A percentile compares a stretch with the other conserved stretches of the same genome.
Evolutionary conservation across 2,329 filamentous ascomycete genomes (phyloP).

Genomic region (Harringtonia lauricola): DNA sequence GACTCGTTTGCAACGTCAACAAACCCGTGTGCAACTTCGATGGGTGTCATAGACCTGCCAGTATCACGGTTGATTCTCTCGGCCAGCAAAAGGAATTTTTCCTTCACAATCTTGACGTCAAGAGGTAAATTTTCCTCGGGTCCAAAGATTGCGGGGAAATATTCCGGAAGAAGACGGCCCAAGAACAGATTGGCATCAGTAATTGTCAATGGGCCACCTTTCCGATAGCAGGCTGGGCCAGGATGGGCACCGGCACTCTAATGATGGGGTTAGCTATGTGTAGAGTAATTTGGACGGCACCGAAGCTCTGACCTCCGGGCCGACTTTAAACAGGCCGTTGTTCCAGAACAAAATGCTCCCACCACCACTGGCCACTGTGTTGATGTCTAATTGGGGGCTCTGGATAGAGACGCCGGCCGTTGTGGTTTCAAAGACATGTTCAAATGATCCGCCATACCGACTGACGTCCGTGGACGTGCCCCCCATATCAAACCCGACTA

Average conservation of each 20-base stretch:
- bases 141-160: conserved; percentile 59
- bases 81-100: not conserved
- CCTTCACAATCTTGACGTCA: conserved; percentile 12
- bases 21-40: conserved; percentile 83
- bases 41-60: conserved; percentile 30
- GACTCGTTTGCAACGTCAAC: conserved; percentile 81
- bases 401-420: conserved; percentile 78
- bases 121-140: conserved; percentile 46
- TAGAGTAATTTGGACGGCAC: too few relatives aligned
- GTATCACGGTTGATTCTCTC: conserved; percentile 60
- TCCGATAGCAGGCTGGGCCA: conserved; percentile 56
- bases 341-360: conserved; percentile 76
- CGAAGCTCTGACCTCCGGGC: conserved; percentile 63
- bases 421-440: conserved; percentile 58
- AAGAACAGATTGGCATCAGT: conserved; percentile 58
- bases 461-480: conserved; percentile 8
- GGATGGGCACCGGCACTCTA: conserved; percentile 70
- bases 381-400: conserved; percentile 84
- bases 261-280: too few relatives aligned
- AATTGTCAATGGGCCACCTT: conserved; percentile 55
- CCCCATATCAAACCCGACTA: conserved; percentile 59
- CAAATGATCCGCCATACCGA: conserved; percentile 41
- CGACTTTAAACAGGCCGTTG: conserved; percentile 74
- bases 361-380: conserved; percentile 84
- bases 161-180: conserved; percentile 42